These are phyloP conservation scores for Debaryomyces fabryi DNA, from an alignment of 1,139 yeast genomes.

Conservation along the genomic window DNA sequence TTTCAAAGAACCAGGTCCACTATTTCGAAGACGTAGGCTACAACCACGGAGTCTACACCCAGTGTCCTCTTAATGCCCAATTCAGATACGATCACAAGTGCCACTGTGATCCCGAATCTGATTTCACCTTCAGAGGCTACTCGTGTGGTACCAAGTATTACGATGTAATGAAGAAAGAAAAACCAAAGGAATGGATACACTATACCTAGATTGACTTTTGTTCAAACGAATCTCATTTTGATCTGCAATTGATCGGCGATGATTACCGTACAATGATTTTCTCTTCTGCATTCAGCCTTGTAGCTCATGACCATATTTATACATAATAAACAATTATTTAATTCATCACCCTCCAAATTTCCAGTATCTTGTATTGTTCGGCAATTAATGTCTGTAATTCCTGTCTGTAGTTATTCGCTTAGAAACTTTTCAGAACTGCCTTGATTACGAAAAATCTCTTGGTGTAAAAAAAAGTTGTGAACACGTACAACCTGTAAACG, in stretches of 20 bases:
- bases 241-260: neutral
- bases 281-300: neutral
- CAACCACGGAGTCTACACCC: slow-evolving; percentile 65
- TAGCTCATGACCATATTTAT: neutral
- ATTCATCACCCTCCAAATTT: neutral
- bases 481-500: slow-evolving; percentile 6
- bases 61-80: slow-evolving; percentile 55
- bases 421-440: neutral
- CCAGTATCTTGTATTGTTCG: neutral
- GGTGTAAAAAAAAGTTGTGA: neutral
- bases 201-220: slow-evolving; percentile 11
- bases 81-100: slow-evolving; percentile 51
- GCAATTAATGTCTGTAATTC: neutral
- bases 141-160: slow-evolving; percentile 56
- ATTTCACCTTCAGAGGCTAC: slow-evolving; percentile 57
- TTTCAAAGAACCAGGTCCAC: slow-evolving; percentile 67
- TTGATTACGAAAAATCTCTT: neutral
- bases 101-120: slow-evolving; percentile 50
- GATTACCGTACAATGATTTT: neutral
- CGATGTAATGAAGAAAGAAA: slow-evolving; percentile 44
- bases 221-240: neutral
- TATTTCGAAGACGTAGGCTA: slow-evolving; percentile 84
- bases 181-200: slow-evolving; percentile 47
- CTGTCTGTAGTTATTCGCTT: slow-evolving; percentile 1
- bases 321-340: neutral